Conservation (phyloP, 176 grass and related monocot genomes). For the Ensete glaucum region DNA sequence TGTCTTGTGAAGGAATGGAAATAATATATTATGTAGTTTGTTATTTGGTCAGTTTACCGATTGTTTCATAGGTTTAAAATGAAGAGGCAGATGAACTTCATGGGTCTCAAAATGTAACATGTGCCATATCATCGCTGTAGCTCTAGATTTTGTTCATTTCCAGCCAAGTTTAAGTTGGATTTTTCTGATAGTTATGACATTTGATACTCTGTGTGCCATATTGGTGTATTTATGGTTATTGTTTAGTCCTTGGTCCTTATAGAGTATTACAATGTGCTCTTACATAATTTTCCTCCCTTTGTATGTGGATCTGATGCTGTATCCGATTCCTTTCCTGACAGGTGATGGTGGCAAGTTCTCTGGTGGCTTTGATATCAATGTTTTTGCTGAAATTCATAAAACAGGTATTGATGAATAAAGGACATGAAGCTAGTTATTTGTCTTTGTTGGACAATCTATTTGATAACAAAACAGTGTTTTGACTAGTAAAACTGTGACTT, state of each 20-base stretch:
- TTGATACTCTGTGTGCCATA: background rate
- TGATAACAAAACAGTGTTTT: background rate
- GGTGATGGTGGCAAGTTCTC: conserved; percentile 64
- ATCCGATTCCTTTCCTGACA: conserved; percentile 17
- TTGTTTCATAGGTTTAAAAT: background rate
- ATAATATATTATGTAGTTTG: background rate
- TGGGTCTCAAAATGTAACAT: background rate
- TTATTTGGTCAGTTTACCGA: background rate
- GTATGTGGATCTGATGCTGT: conserved; percentile 19
- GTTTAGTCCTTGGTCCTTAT: background rate
- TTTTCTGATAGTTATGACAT: background rate
- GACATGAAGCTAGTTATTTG: background rate
- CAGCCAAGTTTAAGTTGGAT: background rate
- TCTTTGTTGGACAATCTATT: background rate
- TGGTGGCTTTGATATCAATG: conserved; percentile 92
- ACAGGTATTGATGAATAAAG: conserved; percentile 34
- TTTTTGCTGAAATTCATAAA: conserved; percentile 69
- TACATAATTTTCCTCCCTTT: background rate
- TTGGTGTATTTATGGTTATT: background rate
- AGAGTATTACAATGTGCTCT: background rate
- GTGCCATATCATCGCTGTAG: too few relatives aligned
- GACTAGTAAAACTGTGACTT: conserved; percentile 3
- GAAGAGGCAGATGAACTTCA: background rate
- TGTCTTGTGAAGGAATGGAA: background rate
- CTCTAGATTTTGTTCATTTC: background rate